Evolutionary conservation across 2,329 filamentous ascomycete species (phyloP).

Genomic region (Fusarium papillatum): DNA sequence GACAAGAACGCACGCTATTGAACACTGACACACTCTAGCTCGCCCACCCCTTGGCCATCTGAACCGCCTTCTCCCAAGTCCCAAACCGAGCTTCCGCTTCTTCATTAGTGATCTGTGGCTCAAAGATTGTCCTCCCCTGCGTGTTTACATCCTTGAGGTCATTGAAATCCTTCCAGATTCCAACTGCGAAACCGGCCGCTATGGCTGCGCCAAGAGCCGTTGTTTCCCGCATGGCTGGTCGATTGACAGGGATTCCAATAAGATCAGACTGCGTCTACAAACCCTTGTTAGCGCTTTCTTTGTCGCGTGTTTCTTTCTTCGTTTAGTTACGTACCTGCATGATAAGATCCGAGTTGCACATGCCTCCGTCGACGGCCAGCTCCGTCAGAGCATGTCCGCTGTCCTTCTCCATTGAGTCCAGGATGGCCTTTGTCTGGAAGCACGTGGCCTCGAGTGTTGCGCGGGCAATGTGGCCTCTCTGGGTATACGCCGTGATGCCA

Average conservation of each 20-base stretch:
- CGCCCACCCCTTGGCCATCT: constrained; percentile 84
- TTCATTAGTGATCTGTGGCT: constrained; percentile 72
- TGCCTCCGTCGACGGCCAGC: constrained; percentile 87
- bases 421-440: constrained; percentile 86
- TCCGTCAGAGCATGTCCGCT: constrained; percentile 79
- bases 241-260: constrained; percentile 82
- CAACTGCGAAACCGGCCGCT: constrained; percentile 83
- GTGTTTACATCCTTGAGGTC: constrained; percentile 81
- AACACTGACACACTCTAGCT: constrained; percentile 37
- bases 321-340: constrained; percentile 70
- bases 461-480: constrained; percentile 82
- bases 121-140: constrained; percentile 77
- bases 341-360: constrained; percentile 84
- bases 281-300: constrained; percentile 7
- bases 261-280: constrained; percentile 81
- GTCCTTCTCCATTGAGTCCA: constrained; percentile 86
- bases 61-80: constrained; percentile 82
- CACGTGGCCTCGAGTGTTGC: constrained; percentile 86
- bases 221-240: constrained; percentile 86
- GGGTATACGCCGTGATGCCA: constrained; percentile 82
- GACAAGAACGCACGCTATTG: constrained; percentile 5
- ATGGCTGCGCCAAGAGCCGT: constrained; percentile 87
- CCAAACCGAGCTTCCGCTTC: constrained; percentile 74
- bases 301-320: background rate
- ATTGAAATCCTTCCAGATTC: constrained; percentile 80